Evolutionary conservation across 768 basidiomycete species (phyloP).

Genomic region (Leccinum arenicola): DNA sequence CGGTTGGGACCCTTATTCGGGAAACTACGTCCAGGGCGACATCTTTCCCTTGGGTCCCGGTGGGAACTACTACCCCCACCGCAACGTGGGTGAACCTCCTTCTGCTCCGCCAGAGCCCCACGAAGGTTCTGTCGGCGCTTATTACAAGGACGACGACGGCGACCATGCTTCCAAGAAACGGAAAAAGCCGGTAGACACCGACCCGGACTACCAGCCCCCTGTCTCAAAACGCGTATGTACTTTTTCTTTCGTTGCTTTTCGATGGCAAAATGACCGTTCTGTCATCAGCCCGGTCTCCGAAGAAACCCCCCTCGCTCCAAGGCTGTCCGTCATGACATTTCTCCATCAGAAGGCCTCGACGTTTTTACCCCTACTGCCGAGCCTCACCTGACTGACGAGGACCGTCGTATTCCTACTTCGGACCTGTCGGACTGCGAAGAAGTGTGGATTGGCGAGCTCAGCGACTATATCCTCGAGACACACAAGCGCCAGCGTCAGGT

Average conservation of each 20-base stretch:
- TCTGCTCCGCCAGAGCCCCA: conserved; percentile 19
- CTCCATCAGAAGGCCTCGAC: conserved; percentile 24
- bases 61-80: conserved; percentile 36
- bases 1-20: conserved; percentile 39
- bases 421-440: conserved; percentile 82
- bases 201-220: conserved; percentile 54
- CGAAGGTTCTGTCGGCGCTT: conserved; percentile 20
- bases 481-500: conserved; percentile 72
- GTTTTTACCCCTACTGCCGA: conserved; percentile 16
- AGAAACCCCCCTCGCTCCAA: conserved; percentile 41
- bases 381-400: conserved; percentile 37
- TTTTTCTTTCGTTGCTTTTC: not conserved
- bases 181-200: conserved; percentile 43
- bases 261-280: not conserved
- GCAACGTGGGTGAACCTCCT: conserved; percentile 14
- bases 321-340: conserved; percentile 29
- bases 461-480: conserved; percentile 67
- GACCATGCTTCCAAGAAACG: conserved; percentile 46
- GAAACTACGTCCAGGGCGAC: conserved; percentile 38
- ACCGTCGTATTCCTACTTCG: conserved; percentile 54
- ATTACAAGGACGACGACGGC: conserved; percentile 32
- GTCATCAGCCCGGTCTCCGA: conserved; percentile 39
- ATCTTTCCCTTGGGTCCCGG: conserved; percentile 37
- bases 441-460: conserved; percentile 69
- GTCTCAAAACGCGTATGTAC: conserved; percentile 52